Evolutionary conservation across 2,329 filamentous ascomycete genomes (phyloP), one percentile per base, ranked within the genome.

Genomic region (Cordyceps pruinosa): DNA sequence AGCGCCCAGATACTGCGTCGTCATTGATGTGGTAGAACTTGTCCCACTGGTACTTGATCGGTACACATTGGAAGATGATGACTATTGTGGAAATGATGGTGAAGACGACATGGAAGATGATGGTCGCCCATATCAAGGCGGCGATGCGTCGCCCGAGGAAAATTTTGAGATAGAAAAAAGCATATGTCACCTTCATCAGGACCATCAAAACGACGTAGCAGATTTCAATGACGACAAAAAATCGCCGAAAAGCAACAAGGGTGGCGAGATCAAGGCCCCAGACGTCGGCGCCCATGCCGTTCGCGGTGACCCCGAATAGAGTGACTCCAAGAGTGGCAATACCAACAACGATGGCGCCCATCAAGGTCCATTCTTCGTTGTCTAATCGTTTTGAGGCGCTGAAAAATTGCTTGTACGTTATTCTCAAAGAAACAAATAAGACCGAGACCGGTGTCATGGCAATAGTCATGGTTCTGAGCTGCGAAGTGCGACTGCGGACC

Each of bases 151-250:
- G 54, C 0, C 64, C 64, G 1, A 73, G 73, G 59, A 81, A 81
- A 55, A 81, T 75, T 32, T 75, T 73, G 34, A 77, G 69, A 64
- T 79, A 81, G 65, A 81, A 78, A 62, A 77, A 69, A 5, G 80
- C 69, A 42, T 81, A 70, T 8, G 76, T 74, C 15, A 78, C 63
- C 60, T 80, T 78, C 41, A 76, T 69, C 41, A 76, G 65, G 8
- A 71, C 64, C 15, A 77, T 65, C 13, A 73, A 65, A 1, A 68
- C 57, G 59, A 78, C 75, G 64, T 79, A 77, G 30, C 77, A 44
- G 26, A 68, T 60, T 8, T 70, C 66, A 58, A 68, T 68, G 57
- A 69, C 63, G 59, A 73, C 77, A 21, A 75, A 69, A 59, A 67
- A 71, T 25, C 68, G 64, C 6, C 72, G 61, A 51, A 80, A 74